Base-by-base conservation (phyloP, 257 asterid species). In the Rhazya stricta region DNA sequence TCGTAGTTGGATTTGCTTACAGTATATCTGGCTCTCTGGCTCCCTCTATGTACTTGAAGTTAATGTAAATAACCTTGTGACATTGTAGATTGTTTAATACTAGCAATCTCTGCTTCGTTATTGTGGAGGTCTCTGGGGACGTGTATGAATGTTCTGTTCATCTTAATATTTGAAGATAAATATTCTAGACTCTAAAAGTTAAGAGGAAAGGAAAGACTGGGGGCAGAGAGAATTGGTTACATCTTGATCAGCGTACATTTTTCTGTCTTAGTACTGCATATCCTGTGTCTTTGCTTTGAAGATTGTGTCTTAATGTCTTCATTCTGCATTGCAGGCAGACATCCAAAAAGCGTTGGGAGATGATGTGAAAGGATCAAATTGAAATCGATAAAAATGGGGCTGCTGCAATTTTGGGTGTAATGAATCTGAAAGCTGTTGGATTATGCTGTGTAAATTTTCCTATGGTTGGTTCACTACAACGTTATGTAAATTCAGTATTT, bases 271-370 rank as follows among this genome's bases (percentile, higher is more conserved):
- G n/a, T n/a, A n/a, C n/a, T n/a, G n/a, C n/a, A n/a, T n/a, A n/a
- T 42, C 1, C n/a, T 66, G 1, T 43, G 45, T 18, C n/a, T 61
- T 29, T 21, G 1, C 29, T 67, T 34, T 48, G 27, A 70, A 51
- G 45, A n/a, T 68, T 1, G 16, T 16, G 1, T 68, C n/a, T 67
- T 48, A 25, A 21, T 29, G n/a, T 15, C 27, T 12, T 56, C 61
- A n/a, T 80, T 80, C 72, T 42, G 43, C 41, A 23, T 32, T 67
- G 62, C 84, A 93, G 97, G 83, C 60, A 34, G 97, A 88, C 79
- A 87, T 93, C 67, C 74, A 67, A 75, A 88, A 90, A 74, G 94
- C 91, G 39, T 46, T 93, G 84, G 96, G 90, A 72, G 91, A 85
- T 75, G 51, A 63, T 34, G 36, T 88, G 85, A 87, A 34, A 61